phyloP scores from a whole-genome alignment of 192 early-diverging fungal genomes.

The Podila epigama region DNA sequence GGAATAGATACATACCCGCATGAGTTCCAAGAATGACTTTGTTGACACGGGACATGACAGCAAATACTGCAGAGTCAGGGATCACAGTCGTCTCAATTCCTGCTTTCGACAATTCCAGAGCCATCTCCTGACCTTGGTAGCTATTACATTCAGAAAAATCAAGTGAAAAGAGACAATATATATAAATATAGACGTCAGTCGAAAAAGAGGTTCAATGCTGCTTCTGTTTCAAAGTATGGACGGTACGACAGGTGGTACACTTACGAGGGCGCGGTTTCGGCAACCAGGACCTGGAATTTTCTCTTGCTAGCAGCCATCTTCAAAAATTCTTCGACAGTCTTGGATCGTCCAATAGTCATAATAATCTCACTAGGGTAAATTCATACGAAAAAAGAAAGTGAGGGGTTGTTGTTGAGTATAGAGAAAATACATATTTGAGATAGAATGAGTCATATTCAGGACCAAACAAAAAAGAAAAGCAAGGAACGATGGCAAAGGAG shows the following conservation, averaged over 20 bases:
- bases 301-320: conserved; percentile 83
- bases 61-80: conserved; percentile 92
- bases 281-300: conserved; percentile 95
- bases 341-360: conserved; percentile 90
- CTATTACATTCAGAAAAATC: conserved; percentile 40
- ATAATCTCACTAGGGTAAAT: conserved; percentile 97
- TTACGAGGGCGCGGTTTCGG: conserved; percentile 89
- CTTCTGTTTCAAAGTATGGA: too few species aligned
- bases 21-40: conserved; percentile 95
- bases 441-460: too few species aligned
- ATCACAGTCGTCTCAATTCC: conserved; percentile 94
- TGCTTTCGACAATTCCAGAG: conserved; percentile 69
- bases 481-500: not conserved
- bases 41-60: conserved; percentile 97
- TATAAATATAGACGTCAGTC: too few species aligned
- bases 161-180: not conserved
- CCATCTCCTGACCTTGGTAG: conserved; percentile 88
- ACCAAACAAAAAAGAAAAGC: not conserved
- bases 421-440: too few species aligned
- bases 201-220: conserved; percentile 2
- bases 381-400: too few species aligned
- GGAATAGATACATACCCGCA: conserved; percentile 58
- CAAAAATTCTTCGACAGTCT: conserved; percentile 85
- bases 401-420: too few species aligned
- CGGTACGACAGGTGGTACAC: too few species aligned